Evolutionary conservation across 768 basidiomycete genomes (phyloP).

Genomic region (Suillus plorans): DNA sequence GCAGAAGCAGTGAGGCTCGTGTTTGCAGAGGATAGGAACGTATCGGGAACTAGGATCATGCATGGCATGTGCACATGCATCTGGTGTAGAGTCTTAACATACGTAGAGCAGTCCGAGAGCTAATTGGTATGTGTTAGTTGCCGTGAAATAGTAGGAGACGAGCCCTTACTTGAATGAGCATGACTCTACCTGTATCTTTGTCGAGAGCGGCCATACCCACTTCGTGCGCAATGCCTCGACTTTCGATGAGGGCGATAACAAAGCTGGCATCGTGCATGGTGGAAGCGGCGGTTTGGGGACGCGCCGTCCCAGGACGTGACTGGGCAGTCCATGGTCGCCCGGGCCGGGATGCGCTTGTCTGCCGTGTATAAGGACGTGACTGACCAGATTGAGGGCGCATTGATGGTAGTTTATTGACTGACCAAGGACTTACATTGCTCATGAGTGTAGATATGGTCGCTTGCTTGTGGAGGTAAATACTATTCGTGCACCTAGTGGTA

Average conservation of each 20-base stretch:
- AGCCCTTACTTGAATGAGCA: constrained; percentile 70
- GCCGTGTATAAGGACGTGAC: constrained; percentile 11
- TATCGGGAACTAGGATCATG: constrained; percentile 80
- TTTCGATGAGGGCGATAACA: constrained; percentile 71
- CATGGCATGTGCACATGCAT: constrained; percentile 75
- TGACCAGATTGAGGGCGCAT: constrained; percentile 15
- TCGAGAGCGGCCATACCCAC: constrained; percentile 89
- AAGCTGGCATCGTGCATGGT: constrained; percentile 58
- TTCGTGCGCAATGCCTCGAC: constrained; percentile 76
- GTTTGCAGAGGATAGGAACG: constrained; percentile 64
- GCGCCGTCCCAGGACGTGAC: constrained; percentile 47
- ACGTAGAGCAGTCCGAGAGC: constrained; percentile 86
- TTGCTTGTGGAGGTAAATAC: neutral
- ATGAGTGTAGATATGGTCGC: neutral
- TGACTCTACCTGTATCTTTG: constrained; percentile 70
- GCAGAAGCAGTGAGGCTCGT: constrained; percentile 32
- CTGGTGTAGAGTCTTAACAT: constrained; percentile 85
- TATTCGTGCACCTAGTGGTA: no score
- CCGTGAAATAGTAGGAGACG: constrained; percentile 3
- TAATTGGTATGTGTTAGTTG: constrained; percentile 28
- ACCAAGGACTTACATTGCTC: neutral
- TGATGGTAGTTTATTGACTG: constrained; percentile 9
- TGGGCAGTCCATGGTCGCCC: constrained; percentile 54
- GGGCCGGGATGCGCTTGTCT: constrained; percentile 23
- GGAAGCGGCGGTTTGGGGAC: constrained; percentile 67